Base-by-base conservation (phyloP, 495 filamentous ascomycete species). In the Chaetomium fimeti region DNA sequence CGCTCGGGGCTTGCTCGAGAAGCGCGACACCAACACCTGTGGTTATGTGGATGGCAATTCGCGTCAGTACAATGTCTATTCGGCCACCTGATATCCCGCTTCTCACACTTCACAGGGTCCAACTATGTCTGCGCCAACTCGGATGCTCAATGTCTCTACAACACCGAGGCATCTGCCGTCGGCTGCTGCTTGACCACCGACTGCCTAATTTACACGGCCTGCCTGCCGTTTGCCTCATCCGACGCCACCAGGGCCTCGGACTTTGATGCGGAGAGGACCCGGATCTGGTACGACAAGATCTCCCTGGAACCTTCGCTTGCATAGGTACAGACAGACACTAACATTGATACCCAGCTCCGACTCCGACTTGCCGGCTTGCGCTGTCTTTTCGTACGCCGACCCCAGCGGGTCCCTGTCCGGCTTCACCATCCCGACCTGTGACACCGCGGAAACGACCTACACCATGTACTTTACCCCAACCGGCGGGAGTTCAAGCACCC, bases 391-490 rank as follows among this genome's bases (percentile, higher is more conserved):
- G 13, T 65, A 60, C 20, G 48, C 48, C 25, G 63, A 65, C 43
- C 20, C 47, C 1, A 61, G 42, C 5, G n/a, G 15, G 38, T 55
- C 25, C 15, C 48, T 59, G 24, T 12, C 38, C 5, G 63, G 63
- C 42, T 65, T 56, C 48, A 65, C 66, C 24, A 62, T 66, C 54
- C 60, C 60, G 3, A 55, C 49, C n/a, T 65, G 63, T 49, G 49
- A 38, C 51, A 27, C 15, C 7, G 49, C 27, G 3, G 7, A 24
- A 13, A 60, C 57, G 3, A 60, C 63, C 0, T 49, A 42, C 48
- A 15, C 29, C 12, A 42, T 65, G 38, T 65, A 45, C 3, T 43
- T 32, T 9, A 48, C n/a, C 36, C 6, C 57, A 0, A 40, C 32
- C 32, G 32, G 12, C 0, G 20, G 2, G 0, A 28, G 0, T 22